Conservation (phyloP, 1,284 basidiomycete species). For the Ustilago crameri region DNA sequence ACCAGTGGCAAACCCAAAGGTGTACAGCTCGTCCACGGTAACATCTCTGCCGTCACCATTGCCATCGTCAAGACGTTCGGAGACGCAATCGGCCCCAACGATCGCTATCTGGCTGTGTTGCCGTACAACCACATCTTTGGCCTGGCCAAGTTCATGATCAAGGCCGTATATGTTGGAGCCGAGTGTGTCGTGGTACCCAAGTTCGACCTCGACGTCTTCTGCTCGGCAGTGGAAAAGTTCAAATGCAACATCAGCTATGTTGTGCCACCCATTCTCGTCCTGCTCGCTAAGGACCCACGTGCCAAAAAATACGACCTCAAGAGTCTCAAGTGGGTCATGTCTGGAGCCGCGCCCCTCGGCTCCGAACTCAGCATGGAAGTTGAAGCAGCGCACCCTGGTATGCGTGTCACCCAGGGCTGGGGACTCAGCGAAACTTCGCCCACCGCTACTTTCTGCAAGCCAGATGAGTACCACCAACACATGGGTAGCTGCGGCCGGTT, state of each 20-base stretch:
- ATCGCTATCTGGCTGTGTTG: constrained; percentile 53
- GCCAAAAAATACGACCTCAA: constrained; percentile 78
- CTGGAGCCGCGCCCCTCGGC: constrained; percentile 85
- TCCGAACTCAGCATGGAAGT: constrained; percentile 75
- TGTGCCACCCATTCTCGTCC: constrained; percentile 85
- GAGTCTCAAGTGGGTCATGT: constrained; percentile 75
- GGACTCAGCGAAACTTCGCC: constrained; percentile 84
- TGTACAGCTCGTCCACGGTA: constrained; percentile 62
- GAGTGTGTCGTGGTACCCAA: constrained; percentile 77
- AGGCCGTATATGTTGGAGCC: constrained; percentile 74
- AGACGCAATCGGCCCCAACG: constrained; percentile 43
- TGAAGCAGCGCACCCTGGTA: constrained; percentile 70
- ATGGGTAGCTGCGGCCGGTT: constrained; percentile 73
- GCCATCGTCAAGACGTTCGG: constrained; percentile 35
- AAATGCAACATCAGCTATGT: constrained; percentile 76
- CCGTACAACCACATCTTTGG: constrained; percentile 63
- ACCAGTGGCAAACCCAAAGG: constrained; percentile 66
- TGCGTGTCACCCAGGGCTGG: constrained; percentile 71
- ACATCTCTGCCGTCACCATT: constrained; percentile 54
- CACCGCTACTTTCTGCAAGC: constrained; percentile 66
- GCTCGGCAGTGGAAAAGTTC: constrained; percentile 76
- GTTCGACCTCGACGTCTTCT: constrained; percentile 80
- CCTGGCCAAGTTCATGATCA: constrained; percentile 74
- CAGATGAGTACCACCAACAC: constrained; percentile 42
- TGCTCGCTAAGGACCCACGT: constrained; percentile 80